phyloP scores from a whole-genome alignment of 164 flowering plant species.

The Malania oleifera region DNA sequence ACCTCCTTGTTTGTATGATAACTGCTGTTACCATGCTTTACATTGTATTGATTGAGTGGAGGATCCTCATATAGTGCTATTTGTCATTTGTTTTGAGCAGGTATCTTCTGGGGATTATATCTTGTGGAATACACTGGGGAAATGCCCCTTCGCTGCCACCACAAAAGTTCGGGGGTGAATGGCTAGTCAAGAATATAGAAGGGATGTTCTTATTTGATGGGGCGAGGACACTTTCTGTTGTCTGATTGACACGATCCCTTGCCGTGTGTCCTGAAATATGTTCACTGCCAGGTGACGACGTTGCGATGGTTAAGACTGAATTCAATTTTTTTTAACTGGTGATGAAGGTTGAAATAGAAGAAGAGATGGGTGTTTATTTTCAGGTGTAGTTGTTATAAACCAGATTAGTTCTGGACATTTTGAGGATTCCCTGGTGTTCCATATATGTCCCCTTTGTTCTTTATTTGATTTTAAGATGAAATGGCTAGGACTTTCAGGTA shows the following conservation, averaged over 20 bases:
- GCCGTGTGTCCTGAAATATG: neutral
- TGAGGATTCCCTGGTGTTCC: neutral
- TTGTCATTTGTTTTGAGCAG: conserved; percentile 27
- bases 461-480: neutral
- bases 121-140: conserved; percentile 97
- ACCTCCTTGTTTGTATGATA: no score
- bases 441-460: neutral
- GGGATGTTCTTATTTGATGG: neutral
- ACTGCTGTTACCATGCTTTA: no score
- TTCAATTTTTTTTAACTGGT: no score
- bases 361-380: no score
- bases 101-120: conserved; percentile 86
- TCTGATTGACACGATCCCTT: neutral
- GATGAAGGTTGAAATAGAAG: no score
- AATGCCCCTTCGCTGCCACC: conserved; percentile 71
- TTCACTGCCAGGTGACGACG: neutral
- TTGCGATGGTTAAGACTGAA: neutral
- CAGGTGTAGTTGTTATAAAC: no score
- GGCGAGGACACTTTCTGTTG: neutral
- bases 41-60: no score
- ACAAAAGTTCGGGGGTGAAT: conserved; percentile 16
- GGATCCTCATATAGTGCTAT: neutral
- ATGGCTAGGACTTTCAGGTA: neutral
- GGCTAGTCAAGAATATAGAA: neutral
- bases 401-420: neutral